These are phyloP conservation scores for Diaporthe humulicola DNA, from an alignment of 2,329 filamentous ascomycete genomes.

Conservation along the genomic window DNA sequence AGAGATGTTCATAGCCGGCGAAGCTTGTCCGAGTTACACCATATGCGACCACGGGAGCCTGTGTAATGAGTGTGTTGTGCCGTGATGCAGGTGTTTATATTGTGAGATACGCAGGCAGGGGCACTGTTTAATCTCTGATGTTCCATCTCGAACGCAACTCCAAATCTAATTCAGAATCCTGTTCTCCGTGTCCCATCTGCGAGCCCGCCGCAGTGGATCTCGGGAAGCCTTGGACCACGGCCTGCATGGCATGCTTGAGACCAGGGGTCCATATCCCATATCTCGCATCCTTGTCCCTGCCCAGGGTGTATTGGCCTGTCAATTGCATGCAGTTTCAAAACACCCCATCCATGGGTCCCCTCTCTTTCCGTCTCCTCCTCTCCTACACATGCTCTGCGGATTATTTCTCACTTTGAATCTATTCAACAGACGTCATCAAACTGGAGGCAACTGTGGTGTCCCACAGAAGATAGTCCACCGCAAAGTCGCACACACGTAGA, in stretches of 20 bases:
- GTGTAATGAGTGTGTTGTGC: not conserved
- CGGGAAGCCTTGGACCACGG: constrained; percentile 11
- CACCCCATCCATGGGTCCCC: constrained; percentile 16
- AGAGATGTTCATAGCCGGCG: not conserved
- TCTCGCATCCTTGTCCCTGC: not conserved
- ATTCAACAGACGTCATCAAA: not conserved
- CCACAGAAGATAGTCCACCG: not conserved
- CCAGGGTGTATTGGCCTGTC: constrained; percentile 22
- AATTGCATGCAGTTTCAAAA: constrained; percentile 29
- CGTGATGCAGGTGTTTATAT: constrained; percentile 1
- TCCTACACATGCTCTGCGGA: not conserved
- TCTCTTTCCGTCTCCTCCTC: not conserved
- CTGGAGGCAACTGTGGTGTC: not conserved
- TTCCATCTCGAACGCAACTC: constrained; percentile 29
- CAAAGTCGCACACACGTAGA: not conserved
- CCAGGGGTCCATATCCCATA: not conserved
- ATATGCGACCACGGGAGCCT: not conserved
- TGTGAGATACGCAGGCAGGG: constrained; percentile 23
- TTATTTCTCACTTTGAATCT: not conserved
- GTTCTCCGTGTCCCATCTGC: constrained; percentile 19
- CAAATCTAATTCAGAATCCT: constrained; percentile 20
- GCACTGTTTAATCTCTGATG: constrained; percentile 32
- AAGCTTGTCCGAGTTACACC: constrained; percentile 18
- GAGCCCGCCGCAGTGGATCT: constrained; percentile 20
- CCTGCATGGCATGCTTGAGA: not conserved